Conservation (phyloP, 208 protist species). For the Balamuthia mandrillaris region DNA sequence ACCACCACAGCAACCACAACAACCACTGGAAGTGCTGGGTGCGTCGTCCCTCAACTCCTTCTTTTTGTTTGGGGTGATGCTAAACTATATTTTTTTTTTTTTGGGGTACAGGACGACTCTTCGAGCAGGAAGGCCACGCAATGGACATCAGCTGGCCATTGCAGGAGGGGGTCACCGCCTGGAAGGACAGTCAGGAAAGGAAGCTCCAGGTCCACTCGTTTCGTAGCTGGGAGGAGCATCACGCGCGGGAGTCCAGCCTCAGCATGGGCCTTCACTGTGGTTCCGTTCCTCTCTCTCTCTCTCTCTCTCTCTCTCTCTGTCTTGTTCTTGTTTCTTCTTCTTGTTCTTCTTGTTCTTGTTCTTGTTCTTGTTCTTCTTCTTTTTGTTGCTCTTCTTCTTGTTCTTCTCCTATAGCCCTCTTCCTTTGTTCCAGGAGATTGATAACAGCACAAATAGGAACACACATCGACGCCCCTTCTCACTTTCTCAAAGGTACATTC, state of each 20-base stretch:
- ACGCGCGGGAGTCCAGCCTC: background rate
- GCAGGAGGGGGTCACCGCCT: background rate
- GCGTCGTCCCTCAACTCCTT: background rate
- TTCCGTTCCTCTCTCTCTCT: too few species aligned
- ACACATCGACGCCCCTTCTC: background rate
- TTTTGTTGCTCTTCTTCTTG: too few species aligned
- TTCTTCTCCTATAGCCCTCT: too few species aligned
- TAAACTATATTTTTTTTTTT: background rate
- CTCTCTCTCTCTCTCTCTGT: too few species aligned
- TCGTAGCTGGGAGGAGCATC: background rate
- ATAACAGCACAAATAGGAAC: too few species aligned
- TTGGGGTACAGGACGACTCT: background rate
- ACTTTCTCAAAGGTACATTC: background rate
- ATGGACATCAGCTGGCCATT: conserved; percentile 12
- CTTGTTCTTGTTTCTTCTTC: too few species aligned
- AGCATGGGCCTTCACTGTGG: conserved; percentile 11
- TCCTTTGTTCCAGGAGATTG: too few species aligned
- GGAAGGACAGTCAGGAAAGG: background rate
- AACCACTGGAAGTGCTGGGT: background rate
- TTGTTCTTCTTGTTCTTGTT: too few species aligned
- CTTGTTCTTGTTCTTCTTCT: too few species aligned
- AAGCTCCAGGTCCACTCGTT: background rate
- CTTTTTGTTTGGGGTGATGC: background rate
- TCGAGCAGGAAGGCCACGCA: too few species aligned
- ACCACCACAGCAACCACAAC: too few species aligned